These are phyloP conservation scores for Trichopus zeylanicus DNA, from an alignment of 116 monocot species.

Conservation along the genomic window DNA sequence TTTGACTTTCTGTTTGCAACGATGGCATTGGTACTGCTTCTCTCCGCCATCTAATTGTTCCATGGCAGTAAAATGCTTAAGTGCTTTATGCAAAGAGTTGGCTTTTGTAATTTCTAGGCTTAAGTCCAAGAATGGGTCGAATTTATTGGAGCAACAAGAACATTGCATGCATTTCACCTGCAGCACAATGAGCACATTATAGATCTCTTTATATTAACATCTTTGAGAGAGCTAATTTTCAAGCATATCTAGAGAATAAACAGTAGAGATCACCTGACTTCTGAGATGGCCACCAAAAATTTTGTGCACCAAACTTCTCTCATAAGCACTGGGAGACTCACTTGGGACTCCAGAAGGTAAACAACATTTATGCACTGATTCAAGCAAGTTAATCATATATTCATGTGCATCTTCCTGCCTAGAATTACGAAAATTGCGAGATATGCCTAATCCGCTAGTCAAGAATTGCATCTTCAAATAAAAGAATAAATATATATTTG, in stretches of 20 bases:
- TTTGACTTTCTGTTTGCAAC: constrained; percentile 81
- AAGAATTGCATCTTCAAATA: constrained; percentile 9
- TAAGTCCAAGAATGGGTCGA: constrained; percentile 93
- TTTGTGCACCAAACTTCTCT: constrained; percentile 95
- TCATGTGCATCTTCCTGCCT: constrained; percentile 99
- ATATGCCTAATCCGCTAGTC: constrained; percentile 59
- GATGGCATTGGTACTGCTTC: constrained; percentile 79
- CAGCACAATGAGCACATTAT: constrained; percentile 15
- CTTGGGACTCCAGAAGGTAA: constrained; percentile 91
- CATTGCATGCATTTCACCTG: constrained; percentile 96
- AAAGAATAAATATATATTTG: not conserved
- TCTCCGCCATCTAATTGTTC: constrained; percentile 91
- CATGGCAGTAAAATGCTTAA: constrained; percentile 63
- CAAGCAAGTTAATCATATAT: constrained; percentile 96
- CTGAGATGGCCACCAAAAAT: constrained; percentile 96
- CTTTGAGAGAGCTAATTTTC: not conserved
- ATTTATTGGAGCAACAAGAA: constrained; percentile 66
- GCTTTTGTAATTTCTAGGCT: constrained; percentile 84
- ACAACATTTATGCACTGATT: constrained; percentile 97
- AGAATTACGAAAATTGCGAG: constrained; percentile 79
- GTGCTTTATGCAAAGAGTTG: constrained; percentile 70
- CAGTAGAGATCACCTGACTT: constrained; percentile 64
- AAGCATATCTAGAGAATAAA: not conserved
- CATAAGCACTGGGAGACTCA: constrained; percentile 87
- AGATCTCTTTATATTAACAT: not conserved